Evolutionary conservation across 1,284 basidiomycete genomes (phyloP).

Genomic region (Ustilago shanxiensis): DNA sequence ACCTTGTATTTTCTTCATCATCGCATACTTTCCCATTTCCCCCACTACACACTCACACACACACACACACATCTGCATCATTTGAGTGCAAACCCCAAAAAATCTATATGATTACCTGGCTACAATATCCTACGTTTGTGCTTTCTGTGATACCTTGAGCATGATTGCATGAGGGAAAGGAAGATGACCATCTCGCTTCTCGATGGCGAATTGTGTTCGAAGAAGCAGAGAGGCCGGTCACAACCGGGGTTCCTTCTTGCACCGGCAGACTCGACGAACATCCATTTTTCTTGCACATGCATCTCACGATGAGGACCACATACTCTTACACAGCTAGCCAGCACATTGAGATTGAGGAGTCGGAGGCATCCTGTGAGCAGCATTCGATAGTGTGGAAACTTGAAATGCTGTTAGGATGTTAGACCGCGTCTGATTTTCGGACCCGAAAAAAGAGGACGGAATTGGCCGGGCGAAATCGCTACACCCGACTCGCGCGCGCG

Average conservation of each 20-base stretch:
- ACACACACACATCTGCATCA: slow-evolving; percentile 34
- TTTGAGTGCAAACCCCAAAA: slow-evolving; percentile 43
- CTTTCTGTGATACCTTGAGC: not conserved
- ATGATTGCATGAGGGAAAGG: no score
- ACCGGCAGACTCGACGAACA: no score
- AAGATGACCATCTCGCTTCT: no score
- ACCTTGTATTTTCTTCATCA: slow-evolving; percentile 29
- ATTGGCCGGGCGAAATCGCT: slow-evolving; percentile 38
- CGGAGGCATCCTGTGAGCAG: not conserved
- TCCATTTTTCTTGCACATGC: no score
- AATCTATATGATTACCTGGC: slow-evolving; percentile 52
- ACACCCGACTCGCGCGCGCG: slow-evolving; percentile 11
- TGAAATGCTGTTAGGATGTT: slow-evolving; percentile 12
- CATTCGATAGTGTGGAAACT: not conserved
- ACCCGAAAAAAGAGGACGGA: slow-evolving; percentile 25
- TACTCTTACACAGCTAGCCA: not conserved
- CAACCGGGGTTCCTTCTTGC: no score
- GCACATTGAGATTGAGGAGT: not conserved
- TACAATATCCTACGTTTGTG: slow-evolving; percentile 6
- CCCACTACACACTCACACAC: slow-evolving; percentile 13
- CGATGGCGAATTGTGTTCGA: no score
- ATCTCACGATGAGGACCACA: no score
- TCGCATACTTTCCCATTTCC: slow-evolving; percentile 30
- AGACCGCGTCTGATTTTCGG: slow-evolving; percentile 11
- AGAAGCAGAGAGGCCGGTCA: no score